Conservation (phyloP, 2,329 filamentous ascomycete species). For the Fusarium sp. region DNA sequence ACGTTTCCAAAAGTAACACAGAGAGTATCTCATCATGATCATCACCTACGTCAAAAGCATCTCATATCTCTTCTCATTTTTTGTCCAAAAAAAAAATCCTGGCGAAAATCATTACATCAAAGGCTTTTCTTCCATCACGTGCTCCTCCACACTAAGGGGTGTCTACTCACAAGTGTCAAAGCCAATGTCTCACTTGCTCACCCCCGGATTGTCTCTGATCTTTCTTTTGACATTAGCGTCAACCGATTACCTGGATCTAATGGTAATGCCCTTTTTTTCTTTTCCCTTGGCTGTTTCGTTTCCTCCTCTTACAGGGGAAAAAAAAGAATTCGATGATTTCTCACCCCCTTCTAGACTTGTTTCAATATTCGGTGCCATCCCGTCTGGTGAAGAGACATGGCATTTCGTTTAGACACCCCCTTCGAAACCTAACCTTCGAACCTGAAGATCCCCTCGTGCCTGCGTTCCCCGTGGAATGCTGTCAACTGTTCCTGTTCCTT, state of each 20-base stretch:
- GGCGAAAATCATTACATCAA: neutral
- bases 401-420: slow-evolving; percentile 4
- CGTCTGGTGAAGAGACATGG: slow-evolving; percentile 23
- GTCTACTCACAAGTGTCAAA: neutral
- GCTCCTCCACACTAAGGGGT: neutral
- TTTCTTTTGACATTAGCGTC: slow-evolving; percentile 23
- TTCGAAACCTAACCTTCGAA: slow-evolving; percentile 19
- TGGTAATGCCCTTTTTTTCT: neutral
- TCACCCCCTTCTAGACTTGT: slow-evolving; percentile 2
- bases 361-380: neutral
- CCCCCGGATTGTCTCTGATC: slow-evolving; percentile 14
- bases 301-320: slow-evolving; percentile 7
- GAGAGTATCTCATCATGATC: neutral
- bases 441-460: slow-evolving; percentile 2
- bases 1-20: slow-evolving; percentile 2
- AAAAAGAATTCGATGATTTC: neutral
- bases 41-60: slow-evolving; percentile 10
- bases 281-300: neutral
- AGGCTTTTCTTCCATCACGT: neutral
- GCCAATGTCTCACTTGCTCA: neutral
- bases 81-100: neutral
- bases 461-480: slow-evolving; percentile 22
- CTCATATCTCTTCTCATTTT: neutral
- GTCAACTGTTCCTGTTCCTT: slow-evolving; percentile 18
- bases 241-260: slow-evolving; percentile 5